A percentile compares a stretch with the other conserved stretches of the same genome.
These are phyloP conservation scores for Pneumocystis canis DNA, from an alignment of 1,139 yeast species.

Conservation along the genomic window DNA sequence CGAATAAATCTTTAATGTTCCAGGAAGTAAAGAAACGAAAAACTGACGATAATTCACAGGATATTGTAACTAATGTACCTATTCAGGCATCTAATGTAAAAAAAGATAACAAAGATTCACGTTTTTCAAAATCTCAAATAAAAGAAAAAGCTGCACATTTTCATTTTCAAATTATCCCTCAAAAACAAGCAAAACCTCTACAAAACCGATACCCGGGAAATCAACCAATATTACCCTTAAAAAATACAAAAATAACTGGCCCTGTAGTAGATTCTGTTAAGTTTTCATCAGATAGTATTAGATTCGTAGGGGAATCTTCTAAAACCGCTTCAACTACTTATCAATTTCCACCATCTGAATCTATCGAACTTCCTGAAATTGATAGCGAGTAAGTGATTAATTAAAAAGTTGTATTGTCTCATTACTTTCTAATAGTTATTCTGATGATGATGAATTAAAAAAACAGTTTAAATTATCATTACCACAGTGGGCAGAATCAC, in stretches of 20 bases:
- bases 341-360: conserved; percentile 3
- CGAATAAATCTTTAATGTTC: not conserved
- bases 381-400: conserved; percentile 24
- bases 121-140: conserved; percentile 18
- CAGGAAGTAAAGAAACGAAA: not conserved
- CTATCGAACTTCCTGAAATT: conserved; percentile 31
- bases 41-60: not conserved
- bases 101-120: not conserved
- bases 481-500: conserved; percentile 61
- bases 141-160: conserved; percentile 24
- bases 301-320: conserved; percentile 19
- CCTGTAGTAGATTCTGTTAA: conserved; percentile 26
- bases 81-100: not conserved
- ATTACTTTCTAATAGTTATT: not conserved
- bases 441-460: conserved; percentile 38
- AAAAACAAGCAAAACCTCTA: not conserved
- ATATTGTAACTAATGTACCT: not conserved
- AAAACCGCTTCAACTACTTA: not conserved
- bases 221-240: conserved; percentile 8
- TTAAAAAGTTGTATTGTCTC: conserved; percentile 7
- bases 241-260: conserved; percentile 19
- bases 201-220: conserved; percentile 4
- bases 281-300: conserved; percentile 24
- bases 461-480: conserved; percentile 38
- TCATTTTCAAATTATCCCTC: not conserved